Percentiles rank a stretch among this genome's conserved stretches.
Evolutionary conservation across 129 eudicot genomes (phyloP).

Genomic region (Flaveria trinervia): DNA sequence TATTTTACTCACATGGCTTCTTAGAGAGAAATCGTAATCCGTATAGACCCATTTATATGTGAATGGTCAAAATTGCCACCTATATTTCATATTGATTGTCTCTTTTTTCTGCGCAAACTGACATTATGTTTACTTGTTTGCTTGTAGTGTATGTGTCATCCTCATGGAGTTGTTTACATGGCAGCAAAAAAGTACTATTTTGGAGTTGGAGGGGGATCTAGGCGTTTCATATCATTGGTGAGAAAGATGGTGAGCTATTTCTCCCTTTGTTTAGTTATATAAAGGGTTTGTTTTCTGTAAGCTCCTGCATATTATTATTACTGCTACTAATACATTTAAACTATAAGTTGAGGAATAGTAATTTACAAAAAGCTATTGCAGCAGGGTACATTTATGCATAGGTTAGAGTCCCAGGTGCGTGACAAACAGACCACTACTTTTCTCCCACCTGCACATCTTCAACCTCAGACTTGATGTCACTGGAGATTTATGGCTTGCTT

Average conservation of each 20-base stretch:
- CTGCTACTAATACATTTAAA: no score
- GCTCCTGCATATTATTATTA: no score
- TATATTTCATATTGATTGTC: background rate
- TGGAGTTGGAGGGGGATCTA: slow-evolving; percentile 97
- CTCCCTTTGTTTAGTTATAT: background rate
- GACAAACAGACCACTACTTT: no score
- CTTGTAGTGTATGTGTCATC: slow-evolving; percentile 56
- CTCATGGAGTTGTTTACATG: slow-evolving; percentile 83
- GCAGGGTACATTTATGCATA: no score
- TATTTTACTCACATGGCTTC: no score
- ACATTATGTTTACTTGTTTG: slow-evolving; percentile 17
- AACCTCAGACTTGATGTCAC: no score
- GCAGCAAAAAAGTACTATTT: slow-evolving; percentile 93
- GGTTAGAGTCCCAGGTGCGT: no score
- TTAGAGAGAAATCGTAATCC: no score
- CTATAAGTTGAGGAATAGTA: no score
- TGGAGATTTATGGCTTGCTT: no score
- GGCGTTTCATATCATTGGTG: slow-evolving; percentile 80
- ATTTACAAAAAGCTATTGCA: no score
- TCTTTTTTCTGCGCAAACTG: background rate
- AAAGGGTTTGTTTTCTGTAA: background rate
- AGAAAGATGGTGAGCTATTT: slow-evolving; percentile 66
- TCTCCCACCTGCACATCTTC: no score
- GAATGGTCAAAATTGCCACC: background rate
- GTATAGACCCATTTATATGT: background rate